Conservation (phyloP, 305 asterid genomes). For the Ilex paraguariensis region DNA sequence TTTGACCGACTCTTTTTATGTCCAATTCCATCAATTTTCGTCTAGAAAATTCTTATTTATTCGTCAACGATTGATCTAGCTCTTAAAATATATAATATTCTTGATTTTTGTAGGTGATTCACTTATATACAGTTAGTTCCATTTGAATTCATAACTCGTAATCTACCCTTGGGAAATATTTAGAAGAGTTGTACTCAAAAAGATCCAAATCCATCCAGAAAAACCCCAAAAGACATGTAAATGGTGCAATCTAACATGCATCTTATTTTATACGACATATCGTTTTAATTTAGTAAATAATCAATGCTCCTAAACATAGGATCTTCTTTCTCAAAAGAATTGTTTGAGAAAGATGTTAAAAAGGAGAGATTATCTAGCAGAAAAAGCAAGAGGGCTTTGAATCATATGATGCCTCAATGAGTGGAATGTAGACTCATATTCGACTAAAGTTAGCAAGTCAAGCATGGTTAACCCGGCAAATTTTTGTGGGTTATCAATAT, state of each 20-base stretch:
- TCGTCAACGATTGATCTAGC: too few species aligned
- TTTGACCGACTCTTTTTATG: too few species aligned
- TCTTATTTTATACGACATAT: conserved; percentile 16
- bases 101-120: too few species aligned
- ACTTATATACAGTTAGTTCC: too few species aligned
- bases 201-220: too few species aligned
- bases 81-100: too few species aligned
- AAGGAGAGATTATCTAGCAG: conserved; percentile 5
- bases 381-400: conserved; percentile 7
- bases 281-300: conserved; percentile 20
- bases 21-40: too few species aligned
- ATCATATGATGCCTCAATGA: conserved; percentile 21
- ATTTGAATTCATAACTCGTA: too few species aligned
- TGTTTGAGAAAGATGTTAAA: conserved; percentile 15
- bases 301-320: conserved; percentile 6
- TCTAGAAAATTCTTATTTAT: too few species aligned
- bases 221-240: too few species aligned
- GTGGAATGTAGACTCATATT: conserved; percentile 32
- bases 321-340: conserved; percentile 18
- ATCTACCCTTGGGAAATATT: too few species aligned
- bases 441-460: conserved; percentile 10
- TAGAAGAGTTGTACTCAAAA: too few species aligned
- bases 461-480: background rate
- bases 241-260: conserved; percentile 17
- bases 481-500: background rate